These are phyloP conservation scores for Ulota crispa DNA, from an alignment of 225 moss, liverwort and hornwort genomes.

Conservation along the genomic window DNA sequence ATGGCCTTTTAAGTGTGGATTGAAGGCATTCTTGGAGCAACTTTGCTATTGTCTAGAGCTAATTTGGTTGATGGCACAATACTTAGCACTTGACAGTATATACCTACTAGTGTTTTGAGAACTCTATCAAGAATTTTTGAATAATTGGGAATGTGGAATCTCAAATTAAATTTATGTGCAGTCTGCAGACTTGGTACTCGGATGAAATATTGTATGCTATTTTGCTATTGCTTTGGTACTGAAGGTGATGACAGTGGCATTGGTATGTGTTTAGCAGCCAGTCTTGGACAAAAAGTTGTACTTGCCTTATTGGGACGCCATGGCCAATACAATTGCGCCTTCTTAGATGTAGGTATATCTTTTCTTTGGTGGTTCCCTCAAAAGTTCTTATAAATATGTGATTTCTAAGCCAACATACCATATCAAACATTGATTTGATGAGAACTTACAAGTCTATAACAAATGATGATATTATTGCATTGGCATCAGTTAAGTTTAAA, in stretches of 20 bases:
- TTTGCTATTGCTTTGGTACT: background rate
- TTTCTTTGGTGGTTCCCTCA: background rate
- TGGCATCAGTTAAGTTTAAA: constrained; percentile 69
- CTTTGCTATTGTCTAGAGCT: too few relatives aligned
- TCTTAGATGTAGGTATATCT: constrained; percentile 73
- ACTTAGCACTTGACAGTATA: too few relatives aligned
- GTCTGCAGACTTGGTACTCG: background rate
- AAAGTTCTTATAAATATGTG: background rate
- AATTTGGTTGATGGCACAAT: too few relatives aligned
- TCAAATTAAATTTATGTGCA: background rate
- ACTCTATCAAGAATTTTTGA: background rate
- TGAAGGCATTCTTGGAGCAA: too few relatives aligned
- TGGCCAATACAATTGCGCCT: constrained; percentile 70
- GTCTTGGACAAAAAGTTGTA: constrained; percentile 96
- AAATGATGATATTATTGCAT: constrained; percentile 67
- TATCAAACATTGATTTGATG: background rate
- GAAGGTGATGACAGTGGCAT: constrained; percentile 4
- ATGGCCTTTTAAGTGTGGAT: too few relatives aligned
- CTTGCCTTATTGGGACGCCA: constrained; percentile 80
- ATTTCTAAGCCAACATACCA: background rate
- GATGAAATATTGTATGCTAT: background rate
- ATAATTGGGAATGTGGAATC: background rate
- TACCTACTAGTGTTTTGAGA: too few relatives aligned
- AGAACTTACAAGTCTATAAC: background rate
- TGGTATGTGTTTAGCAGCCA: constrained; percentile 62